These are phyloP conservation scores for Colletotrichum lindemuthianum DNA, from an alignment of 2,329 filamentous ascomycete genomes.

Conservation along the genomic window DNA sequence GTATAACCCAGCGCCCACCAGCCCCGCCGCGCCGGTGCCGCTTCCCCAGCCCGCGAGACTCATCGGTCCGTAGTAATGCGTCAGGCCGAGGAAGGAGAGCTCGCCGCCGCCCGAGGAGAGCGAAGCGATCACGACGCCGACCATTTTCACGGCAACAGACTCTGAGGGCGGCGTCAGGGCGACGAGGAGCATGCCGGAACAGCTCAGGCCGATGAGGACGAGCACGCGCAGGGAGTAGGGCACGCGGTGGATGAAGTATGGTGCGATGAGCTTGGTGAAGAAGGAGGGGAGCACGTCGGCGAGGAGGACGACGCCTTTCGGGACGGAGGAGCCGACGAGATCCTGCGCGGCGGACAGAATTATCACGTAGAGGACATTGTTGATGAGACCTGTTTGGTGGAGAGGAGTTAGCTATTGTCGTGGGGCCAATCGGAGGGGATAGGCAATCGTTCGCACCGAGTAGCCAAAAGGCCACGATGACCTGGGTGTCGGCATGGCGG, in stretches of 20 bases:
- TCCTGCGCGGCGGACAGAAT: slow-evolving; percentile 96
- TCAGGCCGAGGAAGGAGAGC: slow-evolving; percentile 88
- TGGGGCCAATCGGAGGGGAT: background rate
- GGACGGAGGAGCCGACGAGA: slow-evolving; percentile 88
- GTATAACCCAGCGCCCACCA: slow-evolving; percentile 89
- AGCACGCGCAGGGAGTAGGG: slow-evolving; percentile 82
- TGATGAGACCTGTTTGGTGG: slow-evolving; percentile 76
- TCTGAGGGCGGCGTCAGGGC: slow-evolving; percentile 76
- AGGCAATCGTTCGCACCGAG: slow-evolving; percentile 70
- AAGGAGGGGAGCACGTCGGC: slow-evolving; percentile 94
- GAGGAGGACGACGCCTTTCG: slow-evolving; percentile 92
- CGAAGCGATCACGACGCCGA: slow-evolving; percentile 86
- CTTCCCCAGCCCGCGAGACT: slow-evolving; percentile 92
- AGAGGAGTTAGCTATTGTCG: background rate
- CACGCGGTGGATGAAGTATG: slow-evolving; percentile 91
- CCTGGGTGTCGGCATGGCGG: slow-evolving; percentile 73
- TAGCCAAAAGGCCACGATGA: slow-evolving; percentile 88
- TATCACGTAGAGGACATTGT: slow-evolving; percentile 98
- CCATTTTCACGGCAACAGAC: slow-evolving; percentile 79
- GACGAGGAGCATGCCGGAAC: slow-evolving; percentile 88
- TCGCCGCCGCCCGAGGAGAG: slow-evolving; percentile 89
- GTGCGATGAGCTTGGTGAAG: slow-evolving; percentile 84
- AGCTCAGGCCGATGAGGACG: slow-evolving; percentile 78
- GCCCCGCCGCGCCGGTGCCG: slow-evolving; percentile 88
- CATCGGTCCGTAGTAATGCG: slow-evolving; percentile 90